Conservation (phyloP, 352 stramenopile species). For the Blastocystis sp. region DNA sequence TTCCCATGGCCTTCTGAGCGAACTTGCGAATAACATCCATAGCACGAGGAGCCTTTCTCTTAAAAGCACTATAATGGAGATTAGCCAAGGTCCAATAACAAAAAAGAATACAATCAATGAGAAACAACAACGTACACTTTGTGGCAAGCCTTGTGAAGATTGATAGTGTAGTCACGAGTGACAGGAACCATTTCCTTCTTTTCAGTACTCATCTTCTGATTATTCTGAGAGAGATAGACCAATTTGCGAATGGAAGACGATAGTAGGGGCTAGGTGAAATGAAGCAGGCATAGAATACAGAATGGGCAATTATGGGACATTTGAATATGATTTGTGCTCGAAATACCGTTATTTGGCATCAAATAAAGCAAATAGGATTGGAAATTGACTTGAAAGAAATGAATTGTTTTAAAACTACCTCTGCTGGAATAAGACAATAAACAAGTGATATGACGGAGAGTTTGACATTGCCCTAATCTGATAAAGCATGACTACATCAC, state of each 20-base stretch:
- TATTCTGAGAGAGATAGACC: slow-evolving; percentile 50
- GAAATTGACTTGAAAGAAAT: no score
- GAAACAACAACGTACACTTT: slow-evolving; percentile 69
- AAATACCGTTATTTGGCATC: no score
- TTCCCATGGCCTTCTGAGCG: slow-evolving; percentile 90
- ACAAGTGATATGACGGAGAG: no score
- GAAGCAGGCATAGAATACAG: background rate
- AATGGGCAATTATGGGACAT: background rate
- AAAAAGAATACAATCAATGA: slow-evolving; percentile 63
- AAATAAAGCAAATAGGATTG: no score
- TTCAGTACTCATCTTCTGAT: slow-evolving; percentile 19
- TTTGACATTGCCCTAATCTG: no score
- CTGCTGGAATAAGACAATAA: no score
- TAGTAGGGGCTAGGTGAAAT: background rate
- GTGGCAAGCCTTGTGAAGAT: slow-evolving; percentile 92
- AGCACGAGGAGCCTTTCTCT: slow-evolving; percentile 90
- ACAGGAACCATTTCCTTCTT: slow-evolving; percentile 70
- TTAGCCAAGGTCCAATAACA: slow-evolving; percentile 65
- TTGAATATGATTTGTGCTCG: no score
- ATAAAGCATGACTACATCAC: no score
- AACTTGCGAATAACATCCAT: slow-evolving; percentile 96
- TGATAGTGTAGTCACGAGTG: slow-evolving; percentile 95
- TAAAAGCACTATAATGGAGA: slow-evolving; percentile 77
- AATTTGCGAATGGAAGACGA: slow-evolving; percentile 39
- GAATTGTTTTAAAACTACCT: no score